phyloP scores from a whole-genome alignment of 495 filamentous ascomycete genomes.

The Talaromyces trachyspermus region DNA sequence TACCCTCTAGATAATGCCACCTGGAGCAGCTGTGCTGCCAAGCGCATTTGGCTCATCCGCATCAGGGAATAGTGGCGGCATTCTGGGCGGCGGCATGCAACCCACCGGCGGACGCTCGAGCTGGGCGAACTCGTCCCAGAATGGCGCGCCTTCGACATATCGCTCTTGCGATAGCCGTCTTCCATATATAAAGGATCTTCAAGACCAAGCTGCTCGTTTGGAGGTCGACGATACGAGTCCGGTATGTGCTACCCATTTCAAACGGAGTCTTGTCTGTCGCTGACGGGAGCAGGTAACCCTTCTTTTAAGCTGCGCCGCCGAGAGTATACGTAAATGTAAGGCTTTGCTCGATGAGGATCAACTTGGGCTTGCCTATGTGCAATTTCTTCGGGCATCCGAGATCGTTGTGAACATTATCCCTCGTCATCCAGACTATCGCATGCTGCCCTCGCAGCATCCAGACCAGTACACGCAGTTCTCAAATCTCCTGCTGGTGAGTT shows the following conservation, averaged over 20 bases:
- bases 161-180: slow-evolving; percentile 25
- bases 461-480: slow-evolving; percentile 37
- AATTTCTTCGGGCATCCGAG: slow-evolving; percentile 74
- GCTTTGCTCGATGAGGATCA: slow-evolving; percentile 39
- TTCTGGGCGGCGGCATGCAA: slow-evolving; percentile 26
- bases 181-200: slow-evolving; percentile 70
- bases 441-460: slow-evolving; percentile 22
- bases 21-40: slow-evolving; percentile 37
- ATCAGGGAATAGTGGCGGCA: slow-evolving; percentile 25
- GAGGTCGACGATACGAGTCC: slow-evolving; percentile 34
- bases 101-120: slow-evolving; percentile 19
- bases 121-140: slow-evolving; percentile 20
- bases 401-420: slow-evolving; percentile 71
- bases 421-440: slow-evolving; percentile 55
- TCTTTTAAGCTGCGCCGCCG: slow-evolving; percentile 27
- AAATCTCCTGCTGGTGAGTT: slow-evolving; percentile 32
- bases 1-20: slow-evolving; percentile 29
- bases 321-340: slow-evolving; percentile 29
- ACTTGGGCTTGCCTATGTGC: slow-evolving; percentile 58
- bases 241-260: slow-evolving; percentile 22
- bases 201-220: slow-evolving; percentile 37
- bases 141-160: slow-evolving; percentile 12
- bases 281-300: slow-evolving; percentile 22
- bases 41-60: slow-evolving; percentile 30
- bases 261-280: slow-evolving; percentile 12